Evolutionary conservation across 1,139 yeast genomes (phyloP).

Genomic region (Blastobotrys illinoisensis): DNA sequence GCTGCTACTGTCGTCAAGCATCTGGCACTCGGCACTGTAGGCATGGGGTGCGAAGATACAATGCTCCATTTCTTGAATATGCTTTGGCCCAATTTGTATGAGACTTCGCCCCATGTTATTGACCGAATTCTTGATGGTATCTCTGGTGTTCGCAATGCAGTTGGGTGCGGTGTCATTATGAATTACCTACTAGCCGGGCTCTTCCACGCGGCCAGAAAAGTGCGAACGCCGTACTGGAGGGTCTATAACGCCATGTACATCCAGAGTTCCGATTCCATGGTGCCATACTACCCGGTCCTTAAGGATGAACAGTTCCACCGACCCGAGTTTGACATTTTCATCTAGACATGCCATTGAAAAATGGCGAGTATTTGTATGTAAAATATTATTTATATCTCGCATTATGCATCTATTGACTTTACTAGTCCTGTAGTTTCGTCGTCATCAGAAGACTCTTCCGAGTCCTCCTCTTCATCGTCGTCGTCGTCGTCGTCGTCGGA

Average conservation of each 20-base stretch:
- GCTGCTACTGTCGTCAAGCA: conserved; percentile 87
- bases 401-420: not conserved
- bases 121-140: conserved; percentile 74
- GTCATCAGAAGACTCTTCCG: conserved; percentile 16
- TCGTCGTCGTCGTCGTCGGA: conserved; percentile 25
- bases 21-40: conserved; percentile 73
- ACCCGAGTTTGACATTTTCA: conserved; percentile 41
- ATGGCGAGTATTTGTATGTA: not conserved
- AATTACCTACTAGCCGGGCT: conserved; percentile 84
- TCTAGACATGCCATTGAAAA: conserved; percentile 20
- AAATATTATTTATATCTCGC: not conserved
- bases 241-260: conserved; percentile 73
- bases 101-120: conserved; percentile 93
- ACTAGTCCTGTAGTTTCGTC: conserved; percentile 5
- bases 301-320: conserved; percentile 30
- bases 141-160: conserved; percentile 62
- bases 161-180: conserved; percentile 72
- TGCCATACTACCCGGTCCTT: conserved; percentile 73
- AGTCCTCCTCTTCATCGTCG: conserved; percentile 20
- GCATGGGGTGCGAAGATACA: conserved; percentile 69
- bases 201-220: conserved; percentile 90
- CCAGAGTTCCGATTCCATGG: conserved; percentile 67
- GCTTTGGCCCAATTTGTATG: conserved; percentile 78
- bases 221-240: conserved; percentile 81
- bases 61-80: conserved; percentile 70